Evolutionary conservation across 2,329 filamentous ascomycete genomes (phyloP), one percentile per base, ranked within the genome.

Genomic region (Trichoderma brevicompactum): DNA sequence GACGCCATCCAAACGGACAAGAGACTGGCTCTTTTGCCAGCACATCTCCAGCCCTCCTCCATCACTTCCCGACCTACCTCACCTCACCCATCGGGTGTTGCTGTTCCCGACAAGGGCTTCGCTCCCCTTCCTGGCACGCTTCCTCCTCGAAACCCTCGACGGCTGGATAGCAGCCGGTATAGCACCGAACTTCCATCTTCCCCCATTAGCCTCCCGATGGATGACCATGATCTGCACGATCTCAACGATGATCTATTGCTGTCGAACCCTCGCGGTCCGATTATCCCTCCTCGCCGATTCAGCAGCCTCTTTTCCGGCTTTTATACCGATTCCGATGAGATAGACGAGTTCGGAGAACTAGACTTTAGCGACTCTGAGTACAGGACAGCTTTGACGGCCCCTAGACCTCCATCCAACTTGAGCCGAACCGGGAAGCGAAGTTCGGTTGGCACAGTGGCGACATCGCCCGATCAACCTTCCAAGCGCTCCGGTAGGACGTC

Each of bases 221-320:
- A 83, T 79, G 67, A 84, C 81, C 32, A 76, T 7, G 72, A 71
- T 9, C 65, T 74, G 9, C 82, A 86, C 49, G 83, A 85, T 2
- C 94, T 93, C 74, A 92, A 92, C 74, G 91, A 95, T 71, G 89
- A 94, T 71, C 90, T 90, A 0, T 90, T 91, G 2, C 78, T 93
- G 46, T 87, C 88, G 1, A 79, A 77, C 64, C 82, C 86, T 13
- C 85, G 82, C 61, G 82, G 83, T 2, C 85, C 87, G 2, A 82
- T 90, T 73, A 85, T 89, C 67, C 85, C 89, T 15, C 90, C 91
- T 1, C 88, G 91, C 72, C 85, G 92, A 64, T 89, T 92, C 55
- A 94, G 91, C 77, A 95, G 91, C 73, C 80, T 96, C n/a, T 95
- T 95, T 76, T 91, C 92, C 38, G 92, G 92, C 0, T 95, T 96